These are phyloP conservation scores for Gomphus sp. DNA, from an alignment of 1,284 basidiomycete genomes.

Conservation along the genomic window DNA sequence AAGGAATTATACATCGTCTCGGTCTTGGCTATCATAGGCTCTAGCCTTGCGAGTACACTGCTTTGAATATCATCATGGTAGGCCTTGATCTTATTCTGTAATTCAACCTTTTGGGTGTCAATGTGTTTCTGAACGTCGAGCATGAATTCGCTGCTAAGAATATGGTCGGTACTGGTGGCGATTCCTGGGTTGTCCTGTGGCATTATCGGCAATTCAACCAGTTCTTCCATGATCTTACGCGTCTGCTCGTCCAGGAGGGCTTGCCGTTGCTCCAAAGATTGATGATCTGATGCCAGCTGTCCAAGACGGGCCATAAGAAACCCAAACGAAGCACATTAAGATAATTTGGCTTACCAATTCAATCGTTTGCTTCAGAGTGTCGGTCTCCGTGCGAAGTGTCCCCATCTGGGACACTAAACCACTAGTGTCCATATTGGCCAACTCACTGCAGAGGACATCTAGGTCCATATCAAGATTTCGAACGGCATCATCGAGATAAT, in stretches of 20 bases:
- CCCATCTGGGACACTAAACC: neutral
- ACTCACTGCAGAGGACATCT: neutral
- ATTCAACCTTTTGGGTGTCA: neutral
- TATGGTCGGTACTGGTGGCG: too few relatives aligned
- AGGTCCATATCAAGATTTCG: neutral
- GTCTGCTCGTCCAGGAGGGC: neutral
- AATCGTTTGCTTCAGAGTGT: neutral
- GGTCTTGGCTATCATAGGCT: neutral
- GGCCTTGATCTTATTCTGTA: neutral
- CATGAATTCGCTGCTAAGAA: neutral
- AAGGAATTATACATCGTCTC: neutral
- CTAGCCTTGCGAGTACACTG: neutral
- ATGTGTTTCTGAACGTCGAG: neutral
- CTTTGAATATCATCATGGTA: neutral
- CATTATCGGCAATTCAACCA: neutral
- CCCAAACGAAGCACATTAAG: too few relatives aligned
- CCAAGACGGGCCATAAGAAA: neutral
- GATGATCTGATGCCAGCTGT: neutral
- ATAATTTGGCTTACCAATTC: neutral
- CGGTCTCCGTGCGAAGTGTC: neutral
- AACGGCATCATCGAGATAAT: neutral
- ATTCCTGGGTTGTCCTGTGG: neutral
- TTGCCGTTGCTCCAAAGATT: neutral
- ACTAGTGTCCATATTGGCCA: neutral
- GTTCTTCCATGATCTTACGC: neutral